Base-by-base conservation (phyloP, 1,284 basidiomycete genomes). In the Tausonia pullulans region DNA sequence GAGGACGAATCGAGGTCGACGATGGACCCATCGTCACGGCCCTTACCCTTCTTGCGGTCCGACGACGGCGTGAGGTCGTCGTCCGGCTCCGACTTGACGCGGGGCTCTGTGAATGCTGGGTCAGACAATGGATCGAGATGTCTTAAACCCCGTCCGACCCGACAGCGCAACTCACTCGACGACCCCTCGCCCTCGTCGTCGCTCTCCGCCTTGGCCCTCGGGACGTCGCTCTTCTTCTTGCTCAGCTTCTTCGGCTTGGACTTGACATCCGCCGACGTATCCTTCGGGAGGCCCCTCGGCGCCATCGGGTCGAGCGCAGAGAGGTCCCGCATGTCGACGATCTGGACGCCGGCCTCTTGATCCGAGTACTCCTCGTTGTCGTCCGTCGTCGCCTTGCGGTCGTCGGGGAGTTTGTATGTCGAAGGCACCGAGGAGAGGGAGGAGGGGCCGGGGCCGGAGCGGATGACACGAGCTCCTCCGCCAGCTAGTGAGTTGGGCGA, bases 221-320 rank as follows among this genome's bases (percentile, higher is more conserved):
- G 27, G 9, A 56, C 5, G 54, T 5, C 43, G n/a, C 45, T n/a
- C 27, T 48, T 48, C 44, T 5, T 59, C 44, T 6, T 41, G 16
- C 6, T 16, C 3, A n/a, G 39, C 50, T 50, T 50, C 53, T 45
- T 51, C 58, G 52, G 54, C 55, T 61, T 65, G 4, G 54, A 16
- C 52, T 76, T 62, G 41, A 44, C 77, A 68, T 73, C 67, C n/a
- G 27, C 27, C 27, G 27, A 27, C 27, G 66, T 67, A 6, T 61
- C 50, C 51, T 59, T 60, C 27, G 58, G 63, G 44, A 92, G 72
- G 67, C 82, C 84, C 71, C 90, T 87, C 0, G 89, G 89, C 5
- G 89, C 90, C 83, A 89, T 88, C 81, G 84, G 89, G 73, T 93
- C 90, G 81, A 93, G 83, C 67, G 82, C 78, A 61, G 81, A 77